Base-by-base conservation (phyloP, 208 protist genomes). In the Acanthamoeba castellanii region DNA sequence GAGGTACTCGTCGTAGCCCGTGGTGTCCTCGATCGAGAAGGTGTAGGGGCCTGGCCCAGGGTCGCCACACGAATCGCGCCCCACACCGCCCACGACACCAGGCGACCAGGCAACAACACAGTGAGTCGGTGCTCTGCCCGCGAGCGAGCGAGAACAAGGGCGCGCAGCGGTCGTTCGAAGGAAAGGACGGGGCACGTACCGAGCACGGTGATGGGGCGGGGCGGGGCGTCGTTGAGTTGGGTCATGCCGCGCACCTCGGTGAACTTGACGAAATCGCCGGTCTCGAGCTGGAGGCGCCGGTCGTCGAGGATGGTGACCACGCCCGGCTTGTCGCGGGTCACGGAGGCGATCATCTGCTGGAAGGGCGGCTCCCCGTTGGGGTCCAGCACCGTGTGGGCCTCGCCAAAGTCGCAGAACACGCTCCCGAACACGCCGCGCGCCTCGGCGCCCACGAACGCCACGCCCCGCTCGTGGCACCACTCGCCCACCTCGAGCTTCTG, bases 221-320 rank as follows among this genome's bases (percentile, higher is more conserved):
- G 89, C 25, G 42, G 42, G 37, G 47, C 2, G 25, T 34, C 22
- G 32, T 97, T 97, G 5, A 97, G 27, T 91, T 96, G 16, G 50
- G 81, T 84, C 95, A 97, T 96, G 18, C 96, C 96, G n/a, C 72
- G 6, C 9, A 97, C 70, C 37, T 95, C 89, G 18, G 30, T 72
- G 95, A 99, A 99, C 18, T 70, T 96, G 16, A 99, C 97, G 18
- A 94, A 95, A 94, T 99, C 98, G n/a, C 97, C 98, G n/a, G 85
- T 85, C 74, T 97, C 72, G 14, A 94, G 78, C 7, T 22, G 13
- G n/a, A 37, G 55, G 6, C 72, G 34, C 1, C 57, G 3, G 6
- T 94, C 92, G n/a, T 93, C 88, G 34, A 32, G 64, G 9, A 76
- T 45, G 8, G 88, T 93, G 9, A 93, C 88, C 4, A 93, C 59